Evolutionary conservation across 495 filamentous ascomycete species (phyloP).

Genomic region (Lepraria neglecta): DNA sequence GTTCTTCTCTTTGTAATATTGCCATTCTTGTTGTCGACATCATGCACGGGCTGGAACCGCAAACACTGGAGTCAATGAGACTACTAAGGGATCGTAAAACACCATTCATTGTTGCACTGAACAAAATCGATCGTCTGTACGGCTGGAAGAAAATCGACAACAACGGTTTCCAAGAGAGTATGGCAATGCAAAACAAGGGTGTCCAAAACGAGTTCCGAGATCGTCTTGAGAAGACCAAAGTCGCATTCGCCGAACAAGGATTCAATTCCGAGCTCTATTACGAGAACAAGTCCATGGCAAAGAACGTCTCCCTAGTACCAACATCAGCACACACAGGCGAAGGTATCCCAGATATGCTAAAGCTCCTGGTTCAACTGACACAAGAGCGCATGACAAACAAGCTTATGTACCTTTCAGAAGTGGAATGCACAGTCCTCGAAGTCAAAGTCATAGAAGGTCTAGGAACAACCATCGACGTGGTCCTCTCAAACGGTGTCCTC

Average conservation of each 20-base stretch:
- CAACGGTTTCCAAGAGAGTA: conserved; percentile 92
- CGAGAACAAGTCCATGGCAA: conserved; percentile 96
- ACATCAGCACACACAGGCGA: conserved; percentile 97
- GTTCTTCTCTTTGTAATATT: conserved; percentile 97
- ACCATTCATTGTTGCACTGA: conserved; percentile 96
- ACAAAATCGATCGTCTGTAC: conserved; percentile 99
- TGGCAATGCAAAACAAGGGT: conserved; percentile 83
- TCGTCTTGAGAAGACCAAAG: conserved; percentile 82
- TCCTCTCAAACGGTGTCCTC: conserved; percentile 92
- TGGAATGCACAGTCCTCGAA: conserved; percentile 96
- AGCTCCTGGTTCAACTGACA: conserved; percentile 82
- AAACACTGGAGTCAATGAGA: conserved; percentile 96
- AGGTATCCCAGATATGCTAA: conserved; percentile 98
- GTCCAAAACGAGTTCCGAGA: conserved; percentile 94
- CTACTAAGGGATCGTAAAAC: conserved; percentile 89
- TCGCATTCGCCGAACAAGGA: conserved; percentile 90
- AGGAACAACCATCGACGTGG: conserved; percentile 97
- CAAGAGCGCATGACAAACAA: conserved; percentile 98
- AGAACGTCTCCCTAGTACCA: conserved; percentile 87
- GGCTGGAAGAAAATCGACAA: conserved; percentile 97
- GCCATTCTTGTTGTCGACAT: conserved; percentile 99
- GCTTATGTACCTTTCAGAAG: conserved; percentile 96
- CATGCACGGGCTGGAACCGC: conserved; percentile 98
- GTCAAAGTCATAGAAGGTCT: conserved; percentile 99
- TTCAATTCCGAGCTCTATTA: conserved; percentile 97